Conservation (phyloP, 177 flowering plant species). For the Vitis hybrid region DNA sequence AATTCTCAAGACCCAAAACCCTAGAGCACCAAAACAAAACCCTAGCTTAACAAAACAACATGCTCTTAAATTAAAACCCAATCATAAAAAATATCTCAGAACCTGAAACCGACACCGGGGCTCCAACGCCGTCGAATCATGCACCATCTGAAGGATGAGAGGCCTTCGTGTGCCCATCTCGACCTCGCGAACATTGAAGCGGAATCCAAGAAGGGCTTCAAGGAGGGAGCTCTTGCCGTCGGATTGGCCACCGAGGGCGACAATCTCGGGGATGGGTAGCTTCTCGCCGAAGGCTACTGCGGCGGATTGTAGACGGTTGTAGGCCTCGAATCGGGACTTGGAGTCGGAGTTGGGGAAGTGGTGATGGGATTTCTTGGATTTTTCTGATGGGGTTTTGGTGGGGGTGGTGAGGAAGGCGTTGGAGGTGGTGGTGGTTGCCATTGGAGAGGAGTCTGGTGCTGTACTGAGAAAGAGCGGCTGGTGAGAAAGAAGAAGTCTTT, state of each 20-base stretch:
- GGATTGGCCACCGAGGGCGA: conserved; percentile 95
- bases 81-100: neutral
- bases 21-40: neutral
- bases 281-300: conserved; percentile 98
- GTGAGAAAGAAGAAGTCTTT: neutral
- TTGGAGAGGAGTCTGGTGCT: conserved; percentile 13
- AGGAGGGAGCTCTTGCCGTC: conserved; percentile 98
- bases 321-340: conserved; percentile 83
- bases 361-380: conserved; percentile 18
- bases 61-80: neutral
- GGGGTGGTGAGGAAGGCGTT: conserved; percentile 41
- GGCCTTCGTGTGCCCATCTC: conserved; percentile 99
- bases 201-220: conserved; percentile 92
- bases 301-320: conserved; percentile 93
- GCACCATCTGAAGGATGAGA: conserved; percentile 94
- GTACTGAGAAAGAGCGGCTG: conserved; percentile 1
- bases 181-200: conserved; percentile 96
- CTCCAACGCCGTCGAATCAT: conserved; percentile 76
- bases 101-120: conserved; percentile 98
- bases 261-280: conserved; percentile 96
- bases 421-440: conserved; percentile 38
- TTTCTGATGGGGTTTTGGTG: conserved; percentile 46
- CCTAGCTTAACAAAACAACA: neutral
- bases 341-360: conserved; percentile 15
- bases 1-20: neutral